Conservation (phyloP, 2,329 filamentous ascomycete genomes). For the Hypoxylon sp. region DNA sequence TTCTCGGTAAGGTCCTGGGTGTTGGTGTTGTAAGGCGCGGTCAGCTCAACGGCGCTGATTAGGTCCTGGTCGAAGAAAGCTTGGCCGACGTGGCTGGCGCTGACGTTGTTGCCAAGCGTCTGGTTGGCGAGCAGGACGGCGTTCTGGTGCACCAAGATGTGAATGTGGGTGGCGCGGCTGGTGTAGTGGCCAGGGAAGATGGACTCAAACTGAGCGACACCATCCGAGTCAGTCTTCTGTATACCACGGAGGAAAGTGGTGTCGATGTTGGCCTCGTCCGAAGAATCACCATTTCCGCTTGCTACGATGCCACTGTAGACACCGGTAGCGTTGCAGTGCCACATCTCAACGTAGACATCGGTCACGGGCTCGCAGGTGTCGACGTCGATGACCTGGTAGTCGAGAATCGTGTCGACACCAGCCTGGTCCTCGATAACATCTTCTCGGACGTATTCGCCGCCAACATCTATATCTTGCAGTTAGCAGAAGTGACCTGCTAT, state of each 20-base stretch:
- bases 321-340: slow-evolving; percentile 60
- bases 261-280: slow-evolving; percentile 54
- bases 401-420: slow-evolving; percentile 62
- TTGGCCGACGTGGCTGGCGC: slow-evolving; percentile 71
- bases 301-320: slow-evolving; percentile 61
- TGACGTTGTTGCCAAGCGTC: slow-evolving; percentile 60
- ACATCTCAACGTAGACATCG: slow-evolving; percentile 64
- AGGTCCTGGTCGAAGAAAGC: slow-evolving; percentile 73
- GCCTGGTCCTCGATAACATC: slow-evolving; percentile 61
- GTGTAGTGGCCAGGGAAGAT: slow-evolving; percentile 61
- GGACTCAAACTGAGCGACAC: slow-evolving; percentile 57
- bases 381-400: slow-evolving; percentile 66
- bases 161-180: slow-evolving; percentile 61
- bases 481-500: neutral
- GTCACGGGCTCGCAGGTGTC: slow-evolving; percentile 64
- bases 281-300: slow-evolving; percentile 56
- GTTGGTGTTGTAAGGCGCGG: slow-evolving; percentile 61
- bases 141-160: slow-evolving; percentile 60
- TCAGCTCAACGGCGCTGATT: slow-evolving; percentile 61
- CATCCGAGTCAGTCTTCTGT: slow-evolving; percentile 55
- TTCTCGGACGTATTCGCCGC: slow-evolving; percentile 62
- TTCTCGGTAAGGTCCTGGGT: slow-evolving; percentile 57
- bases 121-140: slow-evolving; percentile 55
- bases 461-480: slow-evolving; percentile 52
- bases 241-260: slow-evolving; percentile 57